phyloP scores from a whole-genome alignment of 768 basidiomycete species.

The Tubosaeta sp. region DNA sequence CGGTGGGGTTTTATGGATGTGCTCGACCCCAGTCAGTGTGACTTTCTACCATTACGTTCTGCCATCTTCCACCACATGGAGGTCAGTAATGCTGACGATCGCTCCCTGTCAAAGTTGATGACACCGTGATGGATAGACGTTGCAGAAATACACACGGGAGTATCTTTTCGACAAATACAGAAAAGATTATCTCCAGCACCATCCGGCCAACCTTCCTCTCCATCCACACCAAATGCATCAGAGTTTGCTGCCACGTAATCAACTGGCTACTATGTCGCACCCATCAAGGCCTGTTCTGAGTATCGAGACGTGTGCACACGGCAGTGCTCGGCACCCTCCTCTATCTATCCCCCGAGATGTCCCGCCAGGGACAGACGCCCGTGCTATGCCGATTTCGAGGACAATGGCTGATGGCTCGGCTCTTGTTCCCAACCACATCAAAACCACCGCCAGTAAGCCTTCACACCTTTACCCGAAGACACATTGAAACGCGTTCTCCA shows the following conservation, averaged over 20 bases:
- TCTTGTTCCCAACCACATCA: conserved; percentile 28
- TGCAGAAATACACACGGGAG: conserved; percentile 81
- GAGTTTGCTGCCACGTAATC: conserved; percentile 31
- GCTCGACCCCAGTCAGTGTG: conserved; percentile 72
- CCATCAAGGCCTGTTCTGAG: conserved; percentile 54
- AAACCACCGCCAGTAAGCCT: conserved; percentile 36
- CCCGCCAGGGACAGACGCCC: conserved; percentile 41
- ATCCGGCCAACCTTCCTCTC: conserved; percentile 40
- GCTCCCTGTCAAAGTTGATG: conserved; percentile 16
- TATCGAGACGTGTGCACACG: conserved; percentile 54
- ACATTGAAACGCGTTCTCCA: conserved; percentile 24
- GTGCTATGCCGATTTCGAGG: conserved; percentile 40
- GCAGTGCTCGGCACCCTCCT: conserved; percentile 41
- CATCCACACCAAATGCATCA: conserved; percentile 43
- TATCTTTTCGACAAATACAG: conserved; percentile 80
- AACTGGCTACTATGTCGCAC: conserved; percentile 30
- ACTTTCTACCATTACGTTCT: conserved; percentile 71
- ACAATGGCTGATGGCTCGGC: conserved; percentile 33
- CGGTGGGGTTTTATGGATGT: conserved; percentile 85
- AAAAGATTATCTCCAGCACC: conserved; percentile 54
- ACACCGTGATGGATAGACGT: conserved; percentile 47
- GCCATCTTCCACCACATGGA: conserved; percentile 88
- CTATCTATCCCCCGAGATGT: conserved; percentile 46
- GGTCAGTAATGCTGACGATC: conserved; percentile 43
- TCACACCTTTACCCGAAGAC: conserved; percentile 5